Percentiles rank a stretch among this genome's conserved stretches.
phyloP scores from a whole-genome alignment of 2,329 filamentous ascomycete species.

The Ophiocordyceps camponoti-rufipedis region DNA sequence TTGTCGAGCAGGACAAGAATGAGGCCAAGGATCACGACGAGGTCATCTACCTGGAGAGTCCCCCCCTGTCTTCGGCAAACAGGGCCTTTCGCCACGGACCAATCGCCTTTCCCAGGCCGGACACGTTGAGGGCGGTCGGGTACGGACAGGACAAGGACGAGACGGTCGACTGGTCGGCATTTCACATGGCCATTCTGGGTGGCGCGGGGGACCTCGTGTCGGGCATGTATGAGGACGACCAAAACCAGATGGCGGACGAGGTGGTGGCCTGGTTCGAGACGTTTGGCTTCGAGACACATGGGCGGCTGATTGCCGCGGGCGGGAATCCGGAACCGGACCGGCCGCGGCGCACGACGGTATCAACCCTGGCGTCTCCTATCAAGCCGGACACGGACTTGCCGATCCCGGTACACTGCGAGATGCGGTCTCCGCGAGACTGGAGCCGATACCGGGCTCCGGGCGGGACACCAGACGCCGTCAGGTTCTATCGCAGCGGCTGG shows the following conservation, averaged over 20 bases:
- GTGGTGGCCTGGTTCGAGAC: conserved; percentile 32
- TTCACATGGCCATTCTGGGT: conserved; percentile 45
- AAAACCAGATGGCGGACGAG: conserved; percentile 20
- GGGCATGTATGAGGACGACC: conserved; percentile 25
- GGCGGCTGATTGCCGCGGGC: conserved; percentile 16
- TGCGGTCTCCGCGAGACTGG: conserved; percentile 8
- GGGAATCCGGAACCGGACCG: conserved; percentile 4
- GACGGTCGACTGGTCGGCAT: conserved; percentile 43
- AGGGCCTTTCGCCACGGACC: conserved; percentile 35
- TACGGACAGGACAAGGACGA: conserved; percentile 21
- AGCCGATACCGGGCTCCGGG: conserved; percentile 6
- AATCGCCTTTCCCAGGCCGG: conserved; percentile 30
- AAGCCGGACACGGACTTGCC: conserved; percentile 16
- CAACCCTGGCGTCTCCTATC: conserved; percentile 11
- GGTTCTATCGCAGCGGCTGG: conserved; percentile 11
- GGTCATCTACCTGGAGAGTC: conserved; percentile 27
- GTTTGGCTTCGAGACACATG: conserved; percentile 26
- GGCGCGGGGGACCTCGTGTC: conserved; percentile 32
- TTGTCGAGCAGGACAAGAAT: not conserved
- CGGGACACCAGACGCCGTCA: conserved; percentile 10
- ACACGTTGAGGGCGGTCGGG: conserved; percentile 9
- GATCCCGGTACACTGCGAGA: conserved; percentile 18
- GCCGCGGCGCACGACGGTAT: conserved; percentile 3
- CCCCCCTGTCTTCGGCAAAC: conserved; percentile 28
- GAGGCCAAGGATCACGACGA: conserved; percentile 18